A percentile compares a stretch with the other conserved stretches of the same genome.
Conservation (phyloP, 352 stramenopile genomes). For the Pythium periplocum region DNA sequence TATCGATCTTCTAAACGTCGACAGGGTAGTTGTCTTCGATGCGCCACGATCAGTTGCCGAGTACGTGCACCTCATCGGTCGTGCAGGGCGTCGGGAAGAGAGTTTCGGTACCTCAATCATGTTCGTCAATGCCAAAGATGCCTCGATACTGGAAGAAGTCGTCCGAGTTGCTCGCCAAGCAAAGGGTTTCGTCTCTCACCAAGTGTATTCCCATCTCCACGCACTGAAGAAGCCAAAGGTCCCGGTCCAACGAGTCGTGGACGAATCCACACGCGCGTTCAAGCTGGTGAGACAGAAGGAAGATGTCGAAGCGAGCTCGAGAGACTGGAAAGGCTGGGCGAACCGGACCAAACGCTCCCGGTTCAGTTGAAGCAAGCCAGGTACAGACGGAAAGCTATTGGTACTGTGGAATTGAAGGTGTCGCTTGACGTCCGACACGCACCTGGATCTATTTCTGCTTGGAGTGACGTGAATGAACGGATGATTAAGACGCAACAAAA, state of each 20-base stretch:
- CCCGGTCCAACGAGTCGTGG: conserved; percentile 9
- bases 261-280: conserved; percentile 51
- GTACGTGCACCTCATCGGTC: conserved; percentile 65
- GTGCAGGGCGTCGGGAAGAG: conserved; percentile 25
- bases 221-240: conserved; percentile 5
- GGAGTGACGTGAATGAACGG: no score
- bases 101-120: conserved; percentile 24
- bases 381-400: no score
- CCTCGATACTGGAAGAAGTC: conserved; percentile 36
- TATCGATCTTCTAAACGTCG: conserved; percentile 58
- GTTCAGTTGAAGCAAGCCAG: conserved; percentile 2
- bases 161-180: conserved; percentile 25
- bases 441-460: no score
- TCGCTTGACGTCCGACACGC: no score
- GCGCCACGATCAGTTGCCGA: conserved; percentile 48
- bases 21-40: conserved; percentile 74
- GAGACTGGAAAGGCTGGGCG: conserved; percentile 35
- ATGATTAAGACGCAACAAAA: no score
- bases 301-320: conserved; percentile 8
- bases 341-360: conserved; percentile 21
- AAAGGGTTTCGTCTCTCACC: conserved; percentile 23
- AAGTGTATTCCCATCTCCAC: conserved; percentile 43
- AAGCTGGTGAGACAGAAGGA: conserved; percentile 18
- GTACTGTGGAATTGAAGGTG: no score
- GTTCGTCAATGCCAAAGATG: conserved; percentile 41